These are phyloP conservation scores for Lodderomyces beijingensis DNA, from an alignment of 1,139 yeast species.

Conservation along the genomic window DNA sequence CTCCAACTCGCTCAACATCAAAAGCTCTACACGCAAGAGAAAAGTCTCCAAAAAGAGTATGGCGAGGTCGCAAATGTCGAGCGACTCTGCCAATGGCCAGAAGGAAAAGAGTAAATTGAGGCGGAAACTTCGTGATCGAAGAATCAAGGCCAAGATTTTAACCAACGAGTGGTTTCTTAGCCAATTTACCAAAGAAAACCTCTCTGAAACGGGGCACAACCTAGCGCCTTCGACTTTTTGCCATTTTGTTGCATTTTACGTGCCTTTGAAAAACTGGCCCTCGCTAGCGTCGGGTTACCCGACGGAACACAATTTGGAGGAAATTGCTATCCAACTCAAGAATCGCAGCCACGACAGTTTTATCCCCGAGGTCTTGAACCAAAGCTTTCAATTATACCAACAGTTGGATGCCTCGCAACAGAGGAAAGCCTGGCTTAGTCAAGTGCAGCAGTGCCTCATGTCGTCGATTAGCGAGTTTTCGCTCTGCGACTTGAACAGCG, in stretches of 20 bases:
- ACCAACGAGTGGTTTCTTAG: slow-evolving; percentile 16
- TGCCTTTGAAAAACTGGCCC: slow-evolving; percentile 18
- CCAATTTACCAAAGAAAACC: slow-evolving; percentile 13
- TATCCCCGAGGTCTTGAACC: slow-evolving; percentile 5
- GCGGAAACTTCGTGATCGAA: slow-evolving; percentile 18
- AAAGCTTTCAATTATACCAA: slow-evolving; percentile 12
- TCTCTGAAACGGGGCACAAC: slow-evolving; percentile 3
- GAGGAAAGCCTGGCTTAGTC: slow-evolving; percentile 12
- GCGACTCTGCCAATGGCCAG: slow-evolving; percentile 12
- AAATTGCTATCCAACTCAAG: slow-evolving; percentile 2
- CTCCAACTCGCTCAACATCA: slow-evolving; percentile 1
- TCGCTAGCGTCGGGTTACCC: slow-evolving; percentile 7
- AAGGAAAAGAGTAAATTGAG: slow-evolving; percentile 18
- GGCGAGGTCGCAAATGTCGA: slow-evolving; percentile 14
- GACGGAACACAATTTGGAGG: slow-evolving; percentile 7
- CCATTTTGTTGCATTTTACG: slow-evolving; percentile 13
- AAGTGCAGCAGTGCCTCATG: slow-evolving; percentile 9
- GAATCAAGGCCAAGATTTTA: slow-evolving; percentile 18
- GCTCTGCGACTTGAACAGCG: slow-evolving; percentile 12
- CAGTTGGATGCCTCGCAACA: slow-evolving; percentile 8
- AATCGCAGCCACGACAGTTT: slow-evolving; percentile 2
- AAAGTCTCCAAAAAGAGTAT: slow-evolving; percentile 13
- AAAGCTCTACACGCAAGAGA: slow-evolving; percentile 7
- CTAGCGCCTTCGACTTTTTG: slow-evolving; percentile 12
- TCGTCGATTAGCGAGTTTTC: slow-evolving; percentile 13